Conservation (phyloP, 2,329 filamentous ascomycete genomes). For the Ceratocystis diversiconidia region DNA sequence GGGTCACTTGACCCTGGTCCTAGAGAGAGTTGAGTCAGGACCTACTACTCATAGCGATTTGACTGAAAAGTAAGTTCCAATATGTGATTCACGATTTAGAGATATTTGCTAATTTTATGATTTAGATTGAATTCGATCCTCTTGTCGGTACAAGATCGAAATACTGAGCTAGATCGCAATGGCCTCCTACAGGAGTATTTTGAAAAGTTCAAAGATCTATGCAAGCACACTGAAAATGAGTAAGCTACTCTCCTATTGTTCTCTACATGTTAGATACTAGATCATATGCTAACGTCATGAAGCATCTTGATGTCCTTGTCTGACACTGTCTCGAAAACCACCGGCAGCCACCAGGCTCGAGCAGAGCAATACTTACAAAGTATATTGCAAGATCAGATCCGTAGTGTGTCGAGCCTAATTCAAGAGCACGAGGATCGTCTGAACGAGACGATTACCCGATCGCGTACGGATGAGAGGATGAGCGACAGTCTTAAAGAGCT, state of each 20-base stretch:
- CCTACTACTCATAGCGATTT: background rate
- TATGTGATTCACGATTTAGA: no score
- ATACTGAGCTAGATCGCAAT: background rate
- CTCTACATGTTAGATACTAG: background rate
- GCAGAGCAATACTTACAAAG: background rate
- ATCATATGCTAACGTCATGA: background rate
- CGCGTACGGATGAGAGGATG: background rate
- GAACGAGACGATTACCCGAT: background rate
- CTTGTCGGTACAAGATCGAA: constrained; percentile 5
- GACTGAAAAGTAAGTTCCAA: background rate
- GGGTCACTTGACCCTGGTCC: background rate
- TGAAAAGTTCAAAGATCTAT: constrained; percentile 6
- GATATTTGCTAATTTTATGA: background rate
- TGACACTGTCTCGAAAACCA: background rate
- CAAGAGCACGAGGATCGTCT: constrained; percentile 1
- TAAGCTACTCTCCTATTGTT: background rate
- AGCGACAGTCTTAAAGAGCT: constrained; percentile 6
- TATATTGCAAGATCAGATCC: constrained; percentile 1
- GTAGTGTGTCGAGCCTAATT: background rate
- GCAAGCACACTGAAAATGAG: constrained; percentile 4
- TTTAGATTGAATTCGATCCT: constrained; percentile 12
- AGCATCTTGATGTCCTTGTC: constrained; percentile 13
- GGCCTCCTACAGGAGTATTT: constrained; percentile 8
- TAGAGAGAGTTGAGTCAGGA: background rate
- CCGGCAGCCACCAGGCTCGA: background rate